Base-by-base conservation (phyloP, 768 basidiomycete species). In the Tulasnella sp. region DNA sequence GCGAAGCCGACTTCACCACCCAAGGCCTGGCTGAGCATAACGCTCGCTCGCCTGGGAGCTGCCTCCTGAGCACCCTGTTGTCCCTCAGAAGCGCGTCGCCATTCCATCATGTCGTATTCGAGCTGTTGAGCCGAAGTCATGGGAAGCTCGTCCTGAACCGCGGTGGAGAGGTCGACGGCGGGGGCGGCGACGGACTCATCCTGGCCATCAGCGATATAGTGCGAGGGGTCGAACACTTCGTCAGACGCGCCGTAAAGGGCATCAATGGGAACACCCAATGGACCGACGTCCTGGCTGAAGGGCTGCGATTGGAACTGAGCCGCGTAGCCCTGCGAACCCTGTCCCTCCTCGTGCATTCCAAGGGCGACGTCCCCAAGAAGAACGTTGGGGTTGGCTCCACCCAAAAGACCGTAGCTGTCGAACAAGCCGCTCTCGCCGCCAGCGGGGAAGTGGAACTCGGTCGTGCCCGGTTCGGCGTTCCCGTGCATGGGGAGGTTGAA, bases 21-120 rank as follows among this genome's bases (percentile, higher is more conserved):
- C 36, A 79, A 38, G 16, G 78, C 44, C 71, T 39, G 27, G 42
- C 78, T 48, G 78, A 79, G 31, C 78, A 40, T 42, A 44, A 79
- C 56, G 78, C 78, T 79, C 44, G 78, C 71, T 56, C 78, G 24
- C 71, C 78, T 72, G 38, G 71, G 36, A n/a, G 56, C 56, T 42
- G 27, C 38, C 10, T 44, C 44, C 40, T 44, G 36, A 52, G 27
- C 71, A 38, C 68, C 40, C 38, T 39, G 42, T 19, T 44, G 42
- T 14, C 48, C 56, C 46, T 40, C 58, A 21, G 52, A 58, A 21
- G 48, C 76, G 5, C 78, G 34, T 27, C 78, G 38, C 78, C 78
- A 79, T 72, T 79, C 78, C 78, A 79, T 79, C 78, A 79, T 79
- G 68, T 79, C 68, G 71, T 72, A 79, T 46, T 79, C 78, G 44